Evolutionary conservation across 208 protist genomes (phyloP).

Genomic region (Trypanosoma brucei): DNA sequence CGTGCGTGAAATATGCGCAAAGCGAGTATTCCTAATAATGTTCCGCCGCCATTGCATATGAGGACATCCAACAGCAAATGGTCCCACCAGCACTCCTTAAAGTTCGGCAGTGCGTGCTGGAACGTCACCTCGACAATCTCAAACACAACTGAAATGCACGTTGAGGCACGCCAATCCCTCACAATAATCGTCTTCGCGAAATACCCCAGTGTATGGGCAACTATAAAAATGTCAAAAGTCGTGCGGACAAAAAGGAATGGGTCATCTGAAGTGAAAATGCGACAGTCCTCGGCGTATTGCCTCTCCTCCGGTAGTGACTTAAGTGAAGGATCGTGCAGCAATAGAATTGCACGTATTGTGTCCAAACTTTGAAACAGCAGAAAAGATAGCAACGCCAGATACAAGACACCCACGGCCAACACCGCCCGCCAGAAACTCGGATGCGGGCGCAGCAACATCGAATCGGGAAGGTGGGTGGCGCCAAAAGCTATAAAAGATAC

Average conservation of each 20-base stretch:
- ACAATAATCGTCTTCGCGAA: conserved; percentile 92
- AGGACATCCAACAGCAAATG: conserved; percentile 94
- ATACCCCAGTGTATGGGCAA: conserved; percentile 94
- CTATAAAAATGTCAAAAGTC: conserved; percentile 92
- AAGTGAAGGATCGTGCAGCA: conserved; percentile 80
- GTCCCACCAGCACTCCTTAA: conserved; percentile 98
- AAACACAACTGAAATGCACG: conserved; percentile 87
- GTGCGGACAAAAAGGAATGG: conserved; percentile 65
- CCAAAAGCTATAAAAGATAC: conserved; percentile 89
- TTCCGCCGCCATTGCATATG: conserved; percentile 94
- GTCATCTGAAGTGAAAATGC: conserved; percentile 81
- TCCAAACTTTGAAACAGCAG: conserved; percentile 87
- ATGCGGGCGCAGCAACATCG: conserved; percentile 93
- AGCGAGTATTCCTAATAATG: conserved; percentile 81
- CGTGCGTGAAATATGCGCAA: conserved; percentile 65
- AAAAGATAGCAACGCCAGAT: conserved; percentile 89
- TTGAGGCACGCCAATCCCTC: conserved; percentile 88
- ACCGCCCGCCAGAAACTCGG: conserved; percentile 93
- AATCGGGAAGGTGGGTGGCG: conserved; percentile 89
- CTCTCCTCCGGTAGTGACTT: conserved; percentile 72
- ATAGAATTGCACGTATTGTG: conserved; percentile 54
- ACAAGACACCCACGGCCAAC: conserved; percentile 88
- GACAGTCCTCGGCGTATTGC: conserved; percentile 92
- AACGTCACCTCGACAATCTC: conserved; percentile 95
- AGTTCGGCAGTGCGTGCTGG: conserved; percentile 94